Evolutionary conservation across 164 flowering plant species (phyloP).

Genomic region (Vitis rupestris): DNA sequence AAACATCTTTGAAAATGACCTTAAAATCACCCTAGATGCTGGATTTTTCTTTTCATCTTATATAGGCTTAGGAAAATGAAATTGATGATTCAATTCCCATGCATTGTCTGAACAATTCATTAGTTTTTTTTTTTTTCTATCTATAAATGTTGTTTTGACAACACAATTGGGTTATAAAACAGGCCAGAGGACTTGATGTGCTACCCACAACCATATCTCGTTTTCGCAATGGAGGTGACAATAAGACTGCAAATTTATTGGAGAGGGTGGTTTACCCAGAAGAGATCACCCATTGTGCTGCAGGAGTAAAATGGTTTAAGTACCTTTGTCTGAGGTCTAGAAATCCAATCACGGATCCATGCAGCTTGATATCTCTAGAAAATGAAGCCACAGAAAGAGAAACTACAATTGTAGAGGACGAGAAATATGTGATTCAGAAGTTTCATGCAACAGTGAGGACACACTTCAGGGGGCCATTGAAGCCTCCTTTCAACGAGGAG

Average conservation of each 20-base stretch:
- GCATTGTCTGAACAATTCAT: too few relatives aligned
- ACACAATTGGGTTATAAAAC: not conserved
- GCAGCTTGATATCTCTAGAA: conserved; percentile 9
- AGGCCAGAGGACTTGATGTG: conserved; percentile 96
- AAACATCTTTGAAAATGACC: too few relatives aligned
- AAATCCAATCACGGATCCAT: conserved; percentile 7
- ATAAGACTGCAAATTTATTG: conserved; percentile 73
- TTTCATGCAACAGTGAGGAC: conserved; percentile 69
- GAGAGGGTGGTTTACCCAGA: conserved; percentile 87
- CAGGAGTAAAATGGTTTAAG: conserved; percentile 94
- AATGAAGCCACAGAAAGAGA: conserved; percentile 11
- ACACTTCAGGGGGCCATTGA: conserved; percentile 80
- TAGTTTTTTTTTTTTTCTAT: not conserved
- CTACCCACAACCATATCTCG: conserved; percentile 86
- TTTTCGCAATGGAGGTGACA: conserved; percentile 85
- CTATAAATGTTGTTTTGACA: not conserved
- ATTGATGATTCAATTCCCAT: too few relatives aligned
- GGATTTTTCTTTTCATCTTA: too few relatives aligned
- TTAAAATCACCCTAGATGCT: too few relatives aligned
- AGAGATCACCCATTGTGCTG: conserved; percentile 92
- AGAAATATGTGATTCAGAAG: conserved; percentile 48
- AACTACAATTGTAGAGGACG: conserved; percentile 20
- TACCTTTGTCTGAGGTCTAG: conserved; percentile 60
- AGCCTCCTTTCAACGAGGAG: conserved; percentile 85
- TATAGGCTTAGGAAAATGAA: too few relatives aligned